phyloP scores from a whole-genome alignment of 352 stramenopile genomes.

The Pythium aristosporum region DNA sequence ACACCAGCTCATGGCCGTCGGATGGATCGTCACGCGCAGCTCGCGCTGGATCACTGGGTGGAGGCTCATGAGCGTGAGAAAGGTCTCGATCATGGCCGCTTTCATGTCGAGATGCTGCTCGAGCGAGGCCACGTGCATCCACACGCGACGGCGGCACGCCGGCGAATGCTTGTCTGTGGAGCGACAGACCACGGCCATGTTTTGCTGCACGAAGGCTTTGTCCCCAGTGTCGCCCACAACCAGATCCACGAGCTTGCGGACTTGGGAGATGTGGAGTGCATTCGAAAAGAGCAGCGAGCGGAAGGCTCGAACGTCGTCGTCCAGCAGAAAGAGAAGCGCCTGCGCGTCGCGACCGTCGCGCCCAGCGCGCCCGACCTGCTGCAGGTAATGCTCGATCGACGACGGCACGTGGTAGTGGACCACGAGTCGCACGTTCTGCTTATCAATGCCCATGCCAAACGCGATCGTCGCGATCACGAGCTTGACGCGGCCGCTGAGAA shows the following conservation, averaged over 20 bases:
- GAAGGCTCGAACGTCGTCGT: conserved; percentile 68
- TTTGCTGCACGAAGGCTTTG: conserved; percentile 2
- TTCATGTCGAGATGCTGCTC: conserved; percentile 75
- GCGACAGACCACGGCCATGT: conserved; percentile 2
- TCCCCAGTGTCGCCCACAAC: conserved; percentile 27
- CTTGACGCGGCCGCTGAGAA: conserved; percentile 84
- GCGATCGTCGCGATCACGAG: conserved; percentile 97
- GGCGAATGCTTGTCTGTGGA: background rate
- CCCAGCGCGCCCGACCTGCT: conserved; percentile 95
- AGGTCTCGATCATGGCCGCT: conserved; percentile 68
- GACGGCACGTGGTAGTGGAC: conserved; percentile 97
- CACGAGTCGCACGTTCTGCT: conserved; percentile 96
- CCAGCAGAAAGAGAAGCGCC: conserved; percentile 60
- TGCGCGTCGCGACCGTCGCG: conserved; percentile 89
- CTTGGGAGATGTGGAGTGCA: conserved; percentile 52
- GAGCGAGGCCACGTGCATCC: conserved; percentile 55
- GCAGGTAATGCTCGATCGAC: conserved; percentile 98
- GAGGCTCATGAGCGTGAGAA: conserved; percentile 50
- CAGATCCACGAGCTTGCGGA: conserved; percentile 42
- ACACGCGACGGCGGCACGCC: conserved; percentile 18
- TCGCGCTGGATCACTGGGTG: conserved; percentile 6
- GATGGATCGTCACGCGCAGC: conserved; percentile 36
- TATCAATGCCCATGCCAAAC: conserved; percentile 99
- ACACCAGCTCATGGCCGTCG: conserved; percentile 54
- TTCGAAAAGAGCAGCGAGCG: conserved; percentile 75